A percentile compares a stretch with the other conserved stretches of the same genome.
These are phyloP conservation scores for Magnolia sinica DNA, from an alignment of 164 flowering plant species.

Conservation along the genomic window DNA sequence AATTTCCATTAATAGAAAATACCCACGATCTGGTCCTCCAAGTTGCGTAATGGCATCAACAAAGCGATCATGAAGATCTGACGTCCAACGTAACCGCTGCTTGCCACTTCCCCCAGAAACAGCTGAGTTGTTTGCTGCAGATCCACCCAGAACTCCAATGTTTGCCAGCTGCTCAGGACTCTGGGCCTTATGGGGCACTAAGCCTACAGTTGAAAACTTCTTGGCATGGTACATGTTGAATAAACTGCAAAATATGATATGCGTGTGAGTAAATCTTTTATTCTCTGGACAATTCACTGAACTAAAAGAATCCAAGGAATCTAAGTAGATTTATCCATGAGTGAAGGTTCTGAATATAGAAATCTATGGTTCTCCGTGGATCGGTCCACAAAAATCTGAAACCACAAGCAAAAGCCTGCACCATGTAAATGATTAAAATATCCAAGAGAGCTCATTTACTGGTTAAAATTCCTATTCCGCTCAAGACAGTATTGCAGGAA, in stretches of 20 bases:
- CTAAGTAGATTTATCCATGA: background rate
- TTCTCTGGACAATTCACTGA: background rate
- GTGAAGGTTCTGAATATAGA: no score
- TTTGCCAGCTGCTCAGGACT: slow-evolving; percentile 35
- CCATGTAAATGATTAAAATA: no score
- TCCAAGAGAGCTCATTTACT: background rate
- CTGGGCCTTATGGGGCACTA: slow-evolving; percentile 46
- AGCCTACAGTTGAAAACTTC: slow-evolving; percentile 41
- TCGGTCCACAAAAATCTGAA: no score
- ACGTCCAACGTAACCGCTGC: slow-evolving; percentile 64
- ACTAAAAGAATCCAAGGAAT: background rate
- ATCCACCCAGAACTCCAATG: slow-evolving; percentile 29
- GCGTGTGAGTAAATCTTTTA: background rate
- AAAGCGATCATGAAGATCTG: slow-evolving; percentile 69
- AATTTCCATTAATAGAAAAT: slow-evolving; percentile 20
- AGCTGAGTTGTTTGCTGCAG: slow-evolving; percentile 30
- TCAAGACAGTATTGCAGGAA: no score
- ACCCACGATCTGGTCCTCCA: slow-evolving; percentile 82
- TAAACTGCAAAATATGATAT: slow-evolving; percentile 13
- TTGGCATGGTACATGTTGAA: slow-evolving; percentile 54
- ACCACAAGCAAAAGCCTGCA: no score
- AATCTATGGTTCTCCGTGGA: no score
- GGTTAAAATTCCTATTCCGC: no score
- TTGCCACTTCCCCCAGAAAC: slow-evolving; percentile 51
- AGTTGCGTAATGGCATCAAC: slow-evolving; percentile 70